Conservation (phyloP, 1,284 basidiomycete species). For the Malassezia nana region DNA sequence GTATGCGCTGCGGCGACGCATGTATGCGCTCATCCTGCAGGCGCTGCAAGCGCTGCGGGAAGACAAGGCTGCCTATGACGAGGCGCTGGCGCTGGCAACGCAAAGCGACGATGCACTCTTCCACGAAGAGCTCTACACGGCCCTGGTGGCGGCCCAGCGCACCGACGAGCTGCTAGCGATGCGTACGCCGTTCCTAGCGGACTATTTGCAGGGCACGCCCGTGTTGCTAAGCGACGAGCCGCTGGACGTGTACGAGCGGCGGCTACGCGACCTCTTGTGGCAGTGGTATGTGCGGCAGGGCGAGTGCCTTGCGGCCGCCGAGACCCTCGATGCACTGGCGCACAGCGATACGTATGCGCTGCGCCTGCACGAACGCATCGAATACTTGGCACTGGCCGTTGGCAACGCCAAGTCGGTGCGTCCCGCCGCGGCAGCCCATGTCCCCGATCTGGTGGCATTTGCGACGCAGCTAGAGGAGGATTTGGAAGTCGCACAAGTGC, state of each 20-base stretch:
- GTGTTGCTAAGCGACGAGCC: slow-evolving; percentile 55
- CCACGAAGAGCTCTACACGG: slow-evolving; percentile 87
- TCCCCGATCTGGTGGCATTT: slow-evolving; percentile 79
- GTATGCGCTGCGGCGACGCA: slow-evolving; percentile 56
- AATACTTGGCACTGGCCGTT: slow-evolving; percentile 60
- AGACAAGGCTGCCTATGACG: slow-evolving; percentile 31
- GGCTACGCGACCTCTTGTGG: slow-evolving; percentile 78
- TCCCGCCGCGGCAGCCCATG: slow-evolving; percentile 52
- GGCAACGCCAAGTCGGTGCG: slow-evolving; percentile 69
- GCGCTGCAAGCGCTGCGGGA: slow-evolving; percentile 68
- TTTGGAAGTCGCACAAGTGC: slow-evolving; percentile 90
- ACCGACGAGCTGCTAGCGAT: slow-evolving; percentile 68
- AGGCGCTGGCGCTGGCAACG: slow-evolving; percentile 54
- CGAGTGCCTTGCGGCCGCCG: slow-evolving; percentile 72
- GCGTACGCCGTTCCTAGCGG: slow-evolving; percentile 70
- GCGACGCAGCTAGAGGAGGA: slow-evolving; percentile 87
- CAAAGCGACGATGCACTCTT: slow-evolving; percentile 79
- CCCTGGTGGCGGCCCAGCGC: slow-evolving; percentile 68
- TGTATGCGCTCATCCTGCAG: slow-evolving; percentile 58
- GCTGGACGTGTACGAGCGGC: slow-evolving; percentile 19
- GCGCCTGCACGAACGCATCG: slow-evolving; percentile 37
- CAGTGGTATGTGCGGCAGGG: slow-evolving; percentile 68
- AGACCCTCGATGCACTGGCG: slow-evolving; percentile 74
- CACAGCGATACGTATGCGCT: slow-evolving; percentile 63
- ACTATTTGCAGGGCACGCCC: slow-evolving; percentile 74